Percentiles rank a stretch among this genome's conserved stretches.
phyloP scores from a whole-genome alignment of 2,329 filamentous ascomycete species.

The Thelonectria olida region DNA sequence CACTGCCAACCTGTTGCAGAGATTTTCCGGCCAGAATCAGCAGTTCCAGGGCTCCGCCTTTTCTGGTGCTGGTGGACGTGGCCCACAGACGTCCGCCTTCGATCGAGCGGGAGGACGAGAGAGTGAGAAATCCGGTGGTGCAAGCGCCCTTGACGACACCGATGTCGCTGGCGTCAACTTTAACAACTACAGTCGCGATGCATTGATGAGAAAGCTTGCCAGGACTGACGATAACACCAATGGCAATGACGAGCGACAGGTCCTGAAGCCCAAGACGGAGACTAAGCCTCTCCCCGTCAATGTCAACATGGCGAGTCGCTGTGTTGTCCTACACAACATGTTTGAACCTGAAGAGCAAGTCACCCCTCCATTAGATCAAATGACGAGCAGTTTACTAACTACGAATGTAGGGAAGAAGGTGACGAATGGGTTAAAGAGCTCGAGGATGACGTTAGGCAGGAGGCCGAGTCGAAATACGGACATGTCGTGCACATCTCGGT shows the following conservation, averaged over 20 bases:
- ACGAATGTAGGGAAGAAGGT: constrained; percentile 76
- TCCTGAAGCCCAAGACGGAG: constrained; percentile 82
- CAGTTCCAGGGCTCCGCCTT: constrained; percentile 90
- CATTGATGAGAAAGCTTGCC: constrained; percentile 98
- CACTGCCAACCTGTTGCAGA: constrained; percentile 90
- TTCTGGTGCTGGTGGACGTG: constrained; percentile 88
- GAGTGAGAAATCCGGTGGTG: constrained; percentile 88
- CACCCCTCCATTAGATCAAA: background rate
- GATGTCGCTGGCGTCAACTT: constrained; percentile 99
- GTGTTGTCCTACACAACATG: constrained; percentile 94
- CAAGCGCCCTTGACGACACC: constrained; percentile 95
- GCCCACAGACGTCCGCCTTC: constrained; percentile 85
- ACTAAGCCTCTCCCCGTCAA: constrained; percentile 82
- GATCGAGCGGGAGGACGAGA: constrained; percentile 91
- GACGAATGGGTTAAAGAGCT: constrained; percentile 92
- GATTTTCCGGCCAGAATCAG: constrained; percentile 84
- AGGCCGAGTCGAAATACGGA: constrained; percentile 96
- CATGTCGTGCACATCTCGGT: constrained; percentile 96
- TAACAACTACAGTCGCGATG: constrained; percentile 98
- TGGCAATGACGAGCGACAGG: constrained; percentile 74
- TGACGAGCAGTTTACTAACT: constrained; percentile 44
- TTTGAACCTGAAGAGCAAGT: constrained; percentile 92
- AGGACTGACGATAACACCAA: constrained; percentile 85
- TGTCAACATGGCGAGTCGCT: constrained; percentile 91
- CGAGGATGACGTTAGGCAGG: constrained; percentile 89